Evolutionary conservation across 805 yeast species (phyloP).

Genomic region (Myxozyma geophila): DNA sequence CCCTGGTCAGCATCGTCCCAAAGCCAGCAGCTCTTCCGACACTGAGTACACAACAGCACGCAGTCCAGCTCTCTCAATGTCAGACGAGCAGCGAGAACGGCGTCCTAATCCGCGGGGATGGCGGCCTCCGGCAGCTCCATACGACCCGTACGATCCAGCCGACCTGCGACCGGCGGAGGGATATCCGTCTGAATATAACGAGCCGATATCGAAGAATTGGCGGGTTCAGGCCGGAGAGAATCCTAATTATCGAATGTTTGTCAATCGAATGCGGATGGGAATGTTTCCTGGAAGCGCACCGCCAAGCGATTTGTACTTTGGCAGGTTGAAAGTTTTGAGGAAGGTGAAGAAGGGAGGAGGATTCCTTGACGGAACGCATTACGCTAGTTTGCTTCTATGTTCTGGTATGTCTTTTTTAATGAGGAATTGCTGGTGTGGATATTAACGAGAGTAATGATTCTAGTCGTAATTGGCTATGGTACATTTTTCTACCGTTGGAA

Average conservation of each 20-base stretch:
- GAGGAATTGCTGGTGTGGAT: conserved; percentile 41
- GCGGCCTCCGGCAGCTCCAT: conserved; percentile 81
- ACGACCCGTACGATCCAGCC: conserved; percentile 80
- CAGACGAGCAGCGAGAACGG: conserved; percentile 10
- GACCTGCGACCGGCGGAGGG: conserved; percentile 82
- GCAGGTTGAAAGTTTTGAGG: conserved; percentile 72
- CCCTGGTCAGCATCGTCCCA: not conserved
- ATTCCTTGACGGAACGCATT: conserved; percentile 44
- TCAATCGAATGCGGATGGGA: conserved; percentile 72
- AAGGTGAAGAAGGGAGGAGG: conserved; percentile 64
- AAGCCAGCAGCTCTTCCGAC: not conserved
- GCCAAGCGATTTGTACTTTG: conserved; percentile 71
- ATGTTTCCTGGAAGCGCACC: conserved; percentile 78
- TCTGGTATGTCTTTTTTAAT: conserved; percentile 13
- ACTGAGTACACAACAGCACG: not conserved
- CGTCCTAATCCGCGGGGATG: conserved; percentile 77
- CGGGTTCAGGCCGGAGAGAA: conserved; percentile 34
- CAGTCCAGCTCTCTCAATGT: not conserved
- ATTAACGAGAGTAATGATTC: conserved; percentile 51
- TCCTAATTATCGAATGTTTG: conserved; percentile 39
- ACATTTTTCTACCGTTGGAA: conserved; percentile 83
- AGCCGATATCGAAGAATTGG: conserved; percentile 30
- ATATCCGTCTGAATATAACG: conserved; percentile 72
- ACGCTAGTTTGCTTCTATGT: conserved; percentile 29
- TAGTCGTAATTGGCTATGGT: conserved; percentile 58